These are phyloP conservation scores for Ceratocystiopsis brevicomis DNA, from an alignment of 2,329 filamentous ascomycete species.

Conservation along the genomic window DNA sequence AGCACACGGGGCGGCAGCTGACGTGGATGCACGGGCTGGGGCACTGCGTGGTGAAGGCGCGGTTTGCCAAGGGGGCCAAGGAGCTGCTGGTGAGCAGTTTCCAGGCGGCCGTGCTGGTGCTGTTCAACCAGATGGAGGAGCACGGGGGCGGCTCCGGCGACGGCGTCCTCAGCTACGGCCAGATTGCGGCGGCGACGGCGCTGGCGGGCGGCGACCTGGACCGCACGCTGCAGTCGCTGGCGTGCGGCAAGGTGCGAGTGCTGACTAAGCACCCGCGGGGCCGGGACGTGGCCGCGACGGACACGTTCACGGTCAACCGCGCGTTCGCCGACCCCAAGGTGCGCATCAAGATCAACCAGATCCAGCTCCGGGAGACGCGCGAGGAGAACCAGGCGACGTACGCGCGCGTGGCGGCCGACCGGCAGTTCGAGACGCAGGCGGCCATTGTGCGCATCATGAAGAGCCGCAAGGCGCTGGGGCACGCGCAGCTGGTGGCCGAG, in stretches of 20 bases:
- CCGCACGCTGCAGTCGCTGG: slow-evolving; percentile 84
- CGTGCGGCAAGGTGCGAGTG: slow-evolving; percentile 74
- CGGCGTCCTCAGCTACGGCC: slow-evolving; percentile 51
- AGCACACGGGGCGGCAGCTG: slow-evolving; percentile 72
- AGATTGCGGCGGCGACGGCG: slow-evolving; percentile 56
- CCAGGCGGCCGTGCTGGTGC: slow-evolving; percentile 73
- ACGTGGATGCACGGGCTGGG: slow-evolving; percentile 89
- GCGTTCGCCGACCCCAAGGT: slow-evolving; percentile 64
- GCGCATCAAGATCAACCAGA: slow-evolving; percentile 95
- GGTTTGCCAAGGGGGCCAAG: slow-evolving; percentile 62
- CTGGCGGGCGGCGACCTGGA: slow-evolving; percentile 62
- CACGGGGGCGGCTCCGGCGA: slow-evolving; percentile 11
- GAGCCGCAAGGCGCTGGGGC: slow-evolving; percentile 68
- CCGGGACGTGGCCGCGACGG: slow-evolving; percentile 56
- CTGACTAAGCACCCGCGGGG: slow-evolving; percentile 72
- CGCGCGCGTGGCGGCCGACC: slow-evolving; percentile 69
- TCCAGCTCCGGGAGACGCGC: slow-evolving; percentile 89
- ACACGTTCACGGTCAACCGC: slow-evolving; percentile 71
- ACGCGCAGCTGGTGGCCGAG: slow-evolving; percentile 75
- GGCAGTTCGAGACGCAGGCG: slow-evolving; percentile 91
- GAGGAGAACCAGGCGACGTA: slow-evolving; percentile 91
- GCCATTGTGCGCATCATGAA: slow-evolving; percentile 97
- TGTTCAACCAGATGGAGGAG: slow-evolving; percentile 54
- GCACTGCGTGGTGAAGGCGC: slow-evolving; percentile 69
- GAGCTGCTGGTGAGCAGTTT: slow-evolving; percentile 82